Base-by-base conservation (phyloP, 2,329 filamentous ascomycete species). In the Mariannaea elegans region DNA sequence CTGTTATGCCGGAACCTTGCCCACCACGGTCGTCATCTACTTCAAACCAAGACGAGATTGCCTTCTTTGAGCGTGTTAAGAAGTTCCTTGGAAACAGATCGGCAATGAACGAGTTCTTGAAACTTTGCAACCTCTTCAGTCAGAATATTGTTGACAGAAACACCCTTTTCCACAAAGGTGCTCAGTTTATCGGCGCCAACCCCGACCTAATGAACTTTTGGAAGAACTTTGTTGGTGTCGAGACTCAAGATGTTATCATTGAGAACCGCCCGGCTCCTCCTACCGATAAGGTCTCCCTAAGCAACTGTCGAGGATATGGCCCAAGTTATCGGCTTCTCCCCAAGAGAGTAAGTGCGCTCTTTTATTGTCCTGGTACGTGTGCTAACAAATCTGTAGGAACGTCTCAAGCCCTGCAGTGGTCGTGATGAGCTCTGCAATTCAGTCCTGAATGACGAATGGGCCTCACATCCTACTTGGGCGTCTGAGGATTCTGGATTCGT, bases 401-500 rank as follows among this genome's bases (percentile, higher is more conserved):
- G 93, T 10, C 88, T 95, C 60, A 96, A 97, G 80, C 87, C 90
- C 1, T 99, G 95, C 79, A 95, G 92, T 72, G 95, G 95, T 10
- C 91, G 95, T 44, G 95, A 99, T 72, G 93, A 97, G 75, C 89
- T 99, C 67, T 99, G 95, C 78, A 90, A 92, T 67, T 90, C 90
- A 21, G 94, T 99, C 1, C 82, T 99, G 54, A 99, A 99, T 66
- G 95, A 99, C 69, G 92, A 97, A 67, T 99, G 95, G 95, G 95
- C 95, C 2, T 98, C 94, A 23, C 95, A 99, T 78, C 95, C 95
- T 3, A 99, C 95, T 0, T 99, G 95, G 95, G 95, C 94, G 2
- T 98, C 94, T 1, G 95, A 99, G 76, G 95, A 99, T 73, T 97
- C 92, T 42, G 95, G 95, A 1, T 99, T 99, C 70, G 94, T 99